Evolutionary conservation across 108 stramenopile genomes (phyloP).

Genomic region (Cyclostephanos invisitatus): DNA sequence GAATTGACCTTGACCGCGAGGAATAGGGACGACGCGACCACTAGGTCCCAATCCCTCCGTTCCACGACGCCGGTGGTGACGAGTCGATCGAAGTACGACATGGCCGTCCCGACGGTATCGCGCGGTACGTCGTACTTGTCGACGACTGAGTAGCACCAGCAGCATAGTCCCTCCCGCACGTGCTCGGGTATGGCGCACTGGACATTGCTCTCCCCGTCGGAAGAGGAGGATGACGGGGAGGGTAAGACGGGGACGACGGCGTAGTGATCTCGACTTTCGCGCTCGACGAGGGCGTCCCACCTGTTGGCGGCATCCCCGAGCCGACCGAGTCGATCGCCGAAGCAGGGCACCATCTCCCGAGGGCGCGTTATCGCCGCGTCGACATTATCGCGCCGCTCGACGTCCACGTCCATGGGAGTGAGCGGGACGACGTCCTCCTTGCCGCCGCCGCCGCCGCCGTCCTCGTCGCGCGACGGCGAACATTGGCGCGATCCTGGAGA

Average conservation of each 20-base stretch:
- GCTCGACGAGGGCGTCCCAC: constrained; percentile 24
- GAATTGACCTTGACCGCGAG: constrained; percentile 9
- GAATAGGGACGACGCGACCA: background rate
- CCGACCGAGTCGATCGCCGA: background rate
- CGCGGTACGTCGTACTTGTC: constrained; percentile 9
- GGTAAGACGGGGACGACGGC: background rate
- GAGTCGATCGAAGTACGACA: constrained; percentile 9
- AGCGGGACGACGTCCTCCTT: too few species aligned
- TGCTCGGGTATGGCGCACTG: too few species aligned
- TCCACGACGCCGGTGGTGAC: constrained; percentile 6
- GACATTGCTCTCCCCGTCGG: too few species aligned
- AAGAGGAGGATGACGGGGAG: background rate
- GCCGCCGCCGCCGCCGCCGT: too few species aligned
- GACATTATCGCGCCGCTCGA: too few species aligned
- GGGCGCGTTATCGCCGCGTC: too few species aligned
- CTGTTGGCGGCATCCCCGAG: background rate
- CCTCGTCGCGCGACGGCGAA: too few species aligned
- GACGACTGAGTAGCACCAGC: background rate
- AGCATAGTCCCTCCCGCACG: background rate
- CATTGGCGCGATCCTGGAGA: too few species aligned
- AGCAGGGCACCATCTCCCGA: background rate
- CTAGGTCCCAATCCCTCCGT: background rate
- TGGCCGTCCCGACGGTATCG: constrained; percentile 5
- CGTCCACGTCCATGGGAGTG: too few species aligned
- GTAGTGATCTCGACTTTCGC: constrained; percentile 8